phyloP scores from a whole-genome alignment of 1,284 basidiomycete genomes.

The Veloboletus limbatus region DNA sequence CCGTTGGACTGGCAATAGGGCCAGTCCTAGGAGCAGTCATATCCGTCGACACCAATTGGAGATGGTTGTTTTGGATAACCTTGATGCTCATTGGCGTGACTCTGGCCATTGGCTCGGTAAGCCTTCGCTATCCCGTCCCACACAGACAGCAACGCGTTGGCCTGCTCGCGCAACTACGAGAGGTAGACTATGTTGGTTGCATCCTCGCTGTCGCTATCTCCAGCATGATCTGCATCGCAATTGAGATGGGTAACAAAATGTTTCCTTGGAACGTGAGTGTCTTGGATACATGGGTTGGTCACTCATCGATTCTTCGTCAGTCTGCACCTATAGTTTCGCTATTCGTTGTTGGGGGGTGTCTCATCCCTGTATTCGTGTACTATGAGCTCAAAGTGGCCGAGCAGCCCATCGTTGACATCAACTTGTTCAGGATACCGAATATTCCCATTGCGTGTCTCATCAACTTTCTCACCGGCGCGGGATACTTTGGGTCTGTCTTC shows the following conservation, averaged over 20 bases:
- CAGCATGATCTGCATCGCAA: slow-evolving; percentile 35
- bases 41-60: slow-evolving; percentile 29
- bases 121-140: slow-evolving; percentile 34
- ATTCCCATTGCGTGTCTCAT: slow-evolving; percentile 35
- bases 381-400: slow-evolving; percentile 35
- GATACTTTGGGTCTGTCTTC: slow-evolving; percentile 36
- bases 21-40: slow-evolving; percentile 32
- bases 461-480: slow-evolving; percentile 37
- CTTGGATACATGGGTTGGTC: neutral
- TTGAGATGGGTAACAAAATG: slow-evolving; percentile 37
- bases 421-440: slow-evolving; percentile 32
- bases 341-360: slow-evolving; percentile 28
- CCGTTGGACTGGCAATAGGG: slow-evolving; percentile 31
- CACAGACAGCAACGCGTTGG: slow-evolving; percentile 32
- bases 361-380: slow-evolving; percentile 33
- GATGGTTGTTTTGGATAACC: slow-evolving; percentile 37
- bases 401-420: slow-evolving; percentile 33
- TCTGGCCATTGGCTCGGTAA: slow-evolving; percentile 26
- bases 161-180: slow-evolving; percentile 31
- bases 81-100: slow-evolving; percentile 34
- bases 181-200: slow-evolving; percentile 33
- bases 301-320: slow-evolving; percentile 17
- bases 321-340: slow-evolving; percentile 30
- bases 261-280: slow-evolving; percentile 34
- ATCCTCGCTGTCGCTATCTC: slow-evolving; percentile 33